Conservation (phyloP, 441 rosid genomes). For the Gossypium davidsonii region DNA sequence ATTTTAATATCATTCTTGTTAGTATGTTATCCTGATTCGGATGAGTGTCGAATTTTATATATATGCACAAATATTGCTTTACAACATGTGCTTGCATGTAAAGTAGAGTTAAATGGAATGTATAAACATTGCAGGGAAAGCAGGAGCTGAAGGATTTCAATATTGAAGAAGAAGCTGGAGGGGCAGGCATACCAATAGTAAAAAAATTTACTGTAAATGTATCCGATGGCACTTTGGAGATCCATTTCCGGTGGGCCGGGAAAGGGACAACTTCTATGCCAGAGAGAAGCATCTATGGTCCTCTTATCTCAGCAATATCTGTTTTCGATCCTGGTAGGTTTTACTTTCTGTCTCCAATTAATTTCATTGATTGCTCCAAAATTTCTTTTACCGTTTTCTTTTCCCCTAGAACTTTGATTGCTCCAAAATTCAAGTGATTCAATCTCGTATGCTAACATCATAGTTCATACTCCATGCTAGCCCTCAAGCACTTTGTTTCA, state of each 20-base stretch:
- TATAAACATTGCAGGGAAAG: not conserved
- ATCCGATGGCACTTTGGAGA: not conserved
- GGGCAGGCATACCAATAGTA: not conserved
- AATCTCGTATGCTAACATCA: too few relatives aligned
- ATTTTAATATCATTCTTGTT: not conserved
- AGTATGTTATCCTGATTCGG: not conserved
- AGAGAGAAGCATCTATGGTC: not conserved
- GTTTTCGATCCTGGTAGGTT: not conserved
- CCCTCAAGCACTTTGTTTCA: too few relatives aligned
- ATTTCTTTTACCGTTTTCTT: not conserved
- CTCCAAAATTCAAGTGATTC: too few relatives aligned
- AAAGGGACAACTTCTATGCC: not conserved
- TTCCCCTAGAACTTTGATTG: too few relatives aligned
- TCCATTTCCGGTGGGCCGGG: not conserved
- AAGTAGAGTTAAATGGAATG: not conserved
- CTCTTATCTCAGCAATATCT: not conserved
- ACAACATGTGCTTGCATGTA: conserved; percentile 24
- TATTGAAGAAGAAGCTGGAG: not conserved
- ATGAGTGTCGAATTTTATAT: too few relatives aligned
- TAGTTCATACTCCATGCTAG: too few relatives aligned
- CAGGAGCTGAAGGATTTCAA: not conserved
- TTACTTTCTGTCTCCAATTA: not conserved
- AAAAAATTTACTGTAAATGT: not conserved
- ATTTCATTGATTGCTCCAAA: not conserved
- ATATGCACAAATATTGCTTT: not conserved